A percentile compares a stretch with the other conserved stretches of the same genome.
phyloP scores from a whole-genome alignment of 805 yeast species.

The Lipomyces anomalus region DNA sequence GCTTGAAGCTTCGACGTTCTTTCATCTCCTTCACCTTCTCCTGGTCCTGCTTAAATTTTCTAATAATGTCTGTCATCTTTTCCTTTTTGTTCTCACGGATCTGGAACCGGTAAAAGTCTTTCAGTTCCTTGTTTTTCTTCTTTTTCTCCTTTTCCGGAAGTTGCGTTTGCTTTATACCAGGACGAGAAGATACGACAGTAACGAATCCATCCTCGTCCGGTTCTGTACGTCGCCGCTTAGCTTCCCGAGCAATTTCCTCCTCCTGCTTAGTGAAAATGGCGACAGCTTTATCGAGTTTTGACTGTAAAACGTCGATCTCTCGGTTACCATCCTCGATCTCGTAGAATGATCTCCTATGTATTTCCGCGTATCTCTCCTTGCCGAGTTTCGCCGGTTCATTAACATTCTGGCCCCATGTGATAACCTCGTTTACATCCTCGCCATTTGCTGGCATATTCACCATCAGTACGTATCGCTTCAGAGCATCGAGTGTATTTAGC shows the following conservation, averaged over 20 bases:
- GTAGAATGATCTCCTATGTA: too few species aligned
- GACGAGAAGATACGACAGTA: constrained; percentile 18
- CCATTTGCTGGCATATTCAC: too few species aligned
- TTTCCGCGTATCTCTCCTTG: too few species aligned
- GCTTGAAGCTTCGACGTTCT: constrained; percentile 77
- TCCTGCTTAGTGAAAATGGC: background rate
- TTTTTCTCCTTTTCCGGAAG: constrained; percentile 32
- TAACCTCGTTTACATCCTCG: too few species aligned
- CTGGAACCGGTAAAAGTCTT: constrained; percentile 94
- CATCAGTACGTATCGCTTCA: too few species aligned
- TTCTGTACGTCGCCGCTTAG: constrained; percentile 15
- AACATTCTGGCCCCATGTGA: too few species aligned
- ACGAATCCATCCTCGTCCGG: constrained; percentile 29
- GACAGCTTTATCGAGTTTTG: background rate
- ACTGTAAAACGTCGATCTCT: too few species aligned
- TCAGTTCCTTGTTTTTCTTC: constrained; percentile 61
- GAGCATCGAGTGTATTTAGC: too few species aligned
- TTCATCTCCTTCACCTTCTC: constrained; percentile 72
- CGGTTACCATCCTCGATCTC: too few species aligned
- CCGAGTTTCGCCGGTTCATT: too few species aligned
- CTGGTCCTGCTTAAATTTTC: constrained; percentile 85
- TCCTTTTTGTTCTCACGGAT: constrained; percentile 87
- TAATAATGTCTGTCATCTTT: constrained; percentile 81
- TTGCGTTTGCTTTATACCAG: constrained; percentile 2
- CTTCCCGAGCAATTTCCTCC: constrained; percentile 4